phyloP scores from a whole-genome alignment of 306 rosid species.

The Albizia julibrissin region DNA sequence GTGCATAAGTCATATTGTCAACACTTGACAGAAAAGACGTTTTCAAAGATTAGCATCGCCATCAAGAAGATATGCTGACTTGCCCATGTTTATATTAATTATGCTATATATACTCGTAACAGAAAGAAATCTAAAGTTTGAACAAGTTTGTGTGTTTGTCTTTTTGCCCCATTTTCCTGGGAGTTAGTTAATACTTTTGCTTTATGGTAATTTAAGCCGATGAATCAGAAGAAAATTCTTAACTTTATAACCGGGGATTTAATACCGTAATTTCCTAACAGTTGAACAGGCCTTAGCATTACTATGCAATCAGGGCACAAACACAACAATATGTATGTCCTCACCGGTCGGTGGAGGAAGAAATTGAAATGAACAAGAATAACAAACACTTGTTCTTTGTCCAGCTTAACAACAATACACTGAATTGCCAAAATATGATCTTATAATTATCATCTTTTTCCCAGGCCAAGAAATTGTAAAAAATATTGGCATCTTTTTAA shows the following conservation, averaged over 20 bases:
- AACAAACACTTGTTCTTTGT: neutral
- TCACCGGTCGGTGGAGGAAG: neutral
- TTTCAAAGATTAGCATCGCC: neutral
- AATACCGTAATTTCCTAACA: neutral
- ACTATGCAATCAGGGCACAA: no score
- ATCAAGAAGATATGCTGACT: neutral
- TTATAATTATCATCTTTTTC: neutral
- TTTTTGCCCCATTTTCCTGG: neutral
- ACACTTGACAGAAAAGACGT: neutral
- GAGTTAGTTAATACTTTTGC: neutral
- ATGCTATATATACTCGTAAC: neutral
- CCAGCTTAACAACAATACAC: neutral
- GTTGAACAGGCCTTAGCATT: neutral
- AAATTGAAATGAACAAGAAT: neutral
- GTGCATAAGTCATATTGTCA: neutral
- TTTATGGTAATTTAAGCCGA: neutral
- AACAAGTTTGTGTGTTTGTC: neutral
- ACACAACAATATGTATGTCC: neutral
- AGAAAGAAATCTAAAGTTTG: neutral
- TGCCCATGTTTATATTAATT: neutral
- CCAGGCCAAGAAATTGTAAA: neutral
- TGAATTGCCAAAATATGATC: neutral
- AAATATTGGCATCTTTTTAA: slow-evolving; percentile 33
- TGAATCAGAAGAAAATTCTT: neutral
- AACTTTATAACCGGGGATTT: neutral